Base-by-base conservation (phyloP, 306 rosid genomes). In the Castanea mollissima region DNA sequence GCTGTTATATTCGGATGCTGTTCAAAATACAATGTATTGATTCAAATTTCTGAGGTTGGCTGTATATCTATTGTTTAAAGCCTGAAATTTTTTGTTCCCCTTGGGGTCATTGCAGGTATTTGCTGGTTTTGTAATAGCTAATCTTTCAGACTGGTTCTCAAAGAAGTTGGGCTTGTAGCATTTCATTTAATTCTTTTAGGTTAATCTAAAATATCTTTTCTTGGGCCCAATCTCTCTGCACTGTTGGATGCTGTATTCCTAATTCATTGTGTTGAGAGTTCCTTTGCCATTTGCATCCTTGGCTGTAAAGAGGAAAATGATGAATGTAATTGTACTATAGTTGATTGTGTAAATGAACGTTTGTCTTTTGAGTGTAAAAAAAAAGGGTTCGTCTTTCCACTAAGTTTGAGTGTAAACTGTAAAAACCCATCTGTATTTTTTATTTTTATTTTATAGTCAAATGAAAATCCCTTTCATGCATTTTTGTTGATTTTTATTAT, bases 81-180 rank as follows among this genome's bases (percentile, higher is more conserved):
- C 80, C 32, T 38, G 74, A 77, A 7, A 79, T 38, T 51, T 52
- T 56, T 65, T 68, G 59, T 74, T 73, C 54, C 60, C 60, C 82
- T 76, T 71, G 65, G 73, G 71, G 79, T 79, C 51, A 15, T 27
- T 87, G 87, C 92, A 95, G 99, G 99, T 95, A 35, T 93, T 95
- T 89, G 93, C 87, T 46, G 98, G 99, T 41, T 95, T 95, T 88
- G 91, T 95, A 58, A 90, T 95, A 74, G 99, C 99, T n/a, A 95
- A 91, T 86, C 75, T 93, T 78, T 87, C 98, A 51, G 96, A 87
- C 29, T 85, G 91, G 94, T 60, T 75, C 83, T 63, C 98, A 14
- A 91, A 84, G 81, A 91, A 76, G 87, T 74, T 88, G 83, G 91
- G 91, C 34, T 76, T 95, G 76, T 95, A 93, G 83, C 92, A 85